Percentiles rank a stretch among this genome's conserved stretches.
phyloP scores from a whole-genome alignment of 1,284 basidiomycete species.

The Phylloporus gajari region DNA sequence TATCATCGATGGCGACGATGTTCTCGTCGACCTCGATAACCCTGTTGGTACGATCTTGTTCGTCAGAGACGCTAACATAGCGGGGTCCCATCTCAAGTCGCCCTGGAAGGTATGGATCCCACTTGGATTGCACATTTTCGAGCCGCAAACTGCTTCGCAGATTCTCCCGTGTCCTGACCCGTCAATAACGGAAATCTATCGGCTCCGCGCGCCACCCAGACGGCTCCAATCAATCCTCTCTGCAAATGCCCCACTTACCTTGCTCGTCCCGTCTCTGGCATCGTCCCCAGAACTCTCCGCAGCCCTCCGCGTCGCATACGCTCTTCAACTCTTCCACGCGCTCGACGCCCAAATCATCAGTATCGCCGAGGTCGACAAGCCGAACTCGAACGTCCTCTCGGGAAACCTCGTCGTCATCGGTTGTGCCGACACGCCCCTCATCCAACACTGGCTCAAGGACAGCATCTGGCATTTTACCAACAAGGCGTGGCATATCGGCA shows the following conservation, averaged over 20 bases:
- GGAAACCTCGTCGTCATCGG: conserved; percentile 73
- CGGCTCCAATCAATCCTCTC: conserved; percentile 73
- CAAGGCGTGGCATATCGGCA: conserved; percentile 30
- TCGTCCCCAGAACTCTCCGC: conserved; percentile 49
- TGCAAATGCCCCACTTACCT: conserved; percentile 58
- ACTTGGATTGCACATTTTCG: neutral
- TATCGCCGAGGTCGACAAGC: conserved; percentile 48
- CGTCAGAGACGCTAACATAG: conserved; percentile 10
- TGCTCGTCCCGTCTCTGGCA: conserved; percentile 64
- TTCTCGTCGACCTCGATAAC: conserved; percentile 5
- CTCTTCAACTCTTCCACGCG: conserved; percentile 74
- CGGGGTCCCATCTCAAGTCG: neutral
- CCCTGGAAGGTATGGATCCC: conserved; percentile 36
- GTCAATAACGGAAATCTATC: neutral
- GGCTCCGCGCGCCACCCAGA: conserved; percentile 37
- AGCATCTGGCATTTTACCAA: conserved; percentile 9
- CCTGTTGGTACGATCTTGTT: conserved; percentile 19
- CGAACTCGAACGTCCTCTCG: conserved; percentile 22
- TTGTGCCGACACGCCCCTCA: conserved; percentile 46
- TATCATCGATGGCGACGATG: conserved; percentile 24
- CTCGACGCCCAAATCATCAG: conserved; percentile 71
- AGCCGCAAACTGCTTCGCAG: conserved; percentile 11
- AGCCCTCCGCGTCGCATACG: conserved; percentile 74
- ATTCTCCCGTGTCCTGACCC: conserved; percentile 6
- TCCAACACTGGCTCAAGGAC: conserved; percentile 39